Evolutionary conservation across 2,329 filamentous ascomycete species (phyloP).

Genomic region (Aspergillus ustus): DNA sequence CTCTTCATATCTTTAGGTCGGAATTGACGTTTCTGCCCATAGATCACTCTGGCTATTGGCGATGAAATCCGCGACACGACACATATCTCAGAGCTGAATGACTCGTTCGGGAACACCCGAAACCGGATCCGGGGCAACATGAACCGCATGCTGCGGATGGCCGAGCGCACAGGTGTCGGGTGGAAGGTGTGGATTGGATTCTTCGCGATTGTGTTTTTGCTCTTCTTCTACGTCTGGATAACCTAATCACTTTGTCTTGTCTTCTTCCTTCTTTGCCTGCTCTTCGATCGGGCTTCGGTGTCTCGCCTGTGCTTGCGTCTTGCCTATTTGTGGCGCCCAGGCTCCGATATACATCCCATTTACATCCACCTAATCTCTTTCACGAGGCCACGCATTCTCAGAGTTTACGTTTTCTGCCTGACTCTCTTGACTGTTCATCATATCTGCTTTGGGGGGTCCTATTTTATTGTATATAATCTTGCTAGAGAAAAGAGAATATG

Average conservation of each 20-base stretch:
- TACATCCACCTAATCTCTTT: slow-evolving; percentile 1
- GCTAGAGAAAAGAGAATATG: neutral
- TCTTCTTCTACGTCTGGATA: slow-evolving; percentile 94
- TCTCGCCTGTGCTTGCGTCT: neutral
- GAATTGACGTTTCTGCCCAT: neutral
- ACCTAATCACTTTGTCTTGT: slow-evolving; percentile 56
- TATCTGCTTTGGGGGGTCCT: neutral
- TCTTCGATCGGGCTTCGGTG: neutral
- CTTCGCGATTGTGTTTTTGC: slow-evolving; percentile 77
- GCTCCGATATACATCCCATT: neutral
- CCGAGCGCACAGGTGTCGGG: slow-evolving; percentile 87
- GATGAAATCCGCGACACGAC: slow-evolving; percentile 93
- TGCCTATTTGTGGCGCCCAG: neutral
- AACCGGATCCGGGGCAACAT: slow-evolving; percentile 85
- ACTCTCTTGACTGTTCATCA: neutral
- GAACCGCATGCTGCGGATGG: slow-evolving; percentile 97
- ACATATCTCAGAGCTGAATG: slow-evolving; percentile 91
- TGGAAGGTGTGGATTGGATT: slow-evolving; percentile 95
- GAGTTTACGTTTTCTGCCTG: neutral
- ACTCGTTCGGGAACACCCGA: slow-evolving; percentile 85
- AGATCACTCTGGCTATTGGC: slow-evolving; percentile 92
- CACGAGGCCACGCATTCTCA: slow-evolving; percentile 8
- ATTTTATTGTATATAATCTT: slow-evolving; percentile 6
- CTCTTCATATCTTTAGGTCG: slow-evolving; percentile 8
- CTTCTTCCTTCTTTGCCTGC: neutral